Conservation (phyloP, 805 yeast genomes). For the Kurtzmaniella cleridarum region DNA sequence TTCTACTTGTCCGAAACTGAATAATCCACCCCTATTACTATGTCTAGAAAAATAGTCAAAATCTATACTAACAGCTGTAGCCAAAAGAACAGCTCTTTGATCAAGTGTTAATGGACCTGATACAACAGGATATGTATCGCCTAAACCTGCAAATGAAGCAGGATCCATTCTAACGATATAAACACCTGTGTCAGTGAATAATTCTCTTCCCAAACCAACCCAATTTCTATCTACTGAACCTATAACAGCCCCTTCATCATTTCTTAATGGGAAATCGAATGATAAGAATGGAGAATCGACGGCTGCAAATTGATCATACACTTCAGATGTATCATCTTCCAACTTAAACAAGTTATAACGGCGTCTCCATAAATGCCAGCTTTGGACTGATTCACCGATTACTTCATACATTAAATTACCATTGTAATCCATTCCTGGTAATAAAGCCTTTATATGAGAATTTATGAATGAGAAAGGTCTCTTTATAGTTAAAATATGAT, state of each 20-base stretch:
- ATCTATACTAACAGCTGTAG: constrained; percentile 87
- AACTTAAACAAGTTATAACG: constrained; percentile 71
- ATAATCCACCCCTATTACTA: constrained; percentile 47
- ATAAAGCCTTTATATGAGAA: constrained; percentile 71
- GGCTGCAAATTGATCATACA: constrained; percentile 73
- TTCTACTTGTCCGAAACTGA: constrained; percentile 26
- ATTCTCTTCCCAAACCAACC: constrained; percentile 91
- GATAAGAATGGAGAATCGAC: constrained; percentile 85
- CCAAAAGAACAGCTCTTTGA: constrained; percentile 81
- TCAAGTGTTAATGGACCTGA: constrained; percentile 60
- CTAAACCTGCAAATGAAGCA: constrained; percentile 55
- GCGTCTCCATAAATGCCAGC: constrained; percentile 94
- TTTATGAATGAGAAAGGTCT: constrained; percentile 87
- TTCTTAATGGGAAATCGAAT: constrained; percentile 75
- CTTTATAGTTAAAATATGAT: constrained; percentile 56
- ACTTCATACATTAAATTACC: constrained; percentile 37
- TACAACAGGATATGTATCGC: constrained; percentile 44
- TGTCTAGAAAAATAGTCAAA: constrained; percentile 97
- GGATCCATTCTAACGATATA: constrained; percentile 84
- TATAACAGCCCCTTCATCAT: constrained; percentile 52
- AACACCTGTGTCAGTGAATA: constrained; percentile 92
- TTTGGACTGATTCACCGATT: constrained; percentile 84
- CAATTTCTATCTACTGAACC: constrained; percentile 88
- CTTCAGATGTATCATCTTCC: constrained; percentile 32
- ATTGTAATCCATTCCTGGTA: constrained; percentile 46